phyloP scores from a whole-genome alignment of 495 filamentous ascomycete species.

The Hypomontagnella monticulosa region DNA sequence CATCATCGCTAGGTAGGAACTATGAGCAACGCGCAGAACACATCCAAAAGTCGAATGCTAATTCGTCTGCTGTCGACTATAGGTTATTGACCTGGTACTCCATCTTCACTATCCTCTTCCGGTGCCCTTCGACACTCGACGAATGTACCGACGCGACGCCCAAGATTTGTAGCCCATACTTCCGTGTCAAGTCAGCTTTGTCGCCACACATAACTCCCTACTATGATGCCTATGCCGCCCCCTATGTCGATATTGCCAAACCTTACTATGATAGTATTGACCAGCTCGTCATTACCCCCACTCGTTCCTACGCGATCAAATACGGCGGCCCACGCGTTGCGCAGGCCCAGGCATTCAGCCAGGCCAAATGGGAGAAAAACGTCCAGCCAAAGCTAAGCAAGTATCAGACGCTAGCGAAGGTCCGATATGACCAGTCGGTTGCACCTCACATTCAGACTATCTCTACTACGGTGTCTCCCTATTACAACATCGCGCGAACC shows the following conservation, averaged over 20 bases:
- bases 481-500: conserved; percentile 70
- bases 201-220: conserved; percentile 85
- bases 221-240: conserved; percentile 83
- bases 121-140: conserved; percentile 77
- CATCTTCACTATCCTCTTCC: conserved; percentile 79
- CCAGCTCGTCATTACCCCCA: conserved; percentile 71
- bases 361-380: conserved; percentile 79
- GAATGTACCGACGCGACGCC: conserved; percentile 76
- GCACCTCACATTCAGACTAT: conserved; percentile 77
- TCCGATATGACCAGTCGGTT: conserved; percentile 73
- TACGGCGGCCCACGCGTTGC: conserved; percentile 83
- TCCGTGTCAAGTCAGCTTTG: conserved; percentile 72
- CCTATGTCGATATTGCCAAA: conserved; percentile 77
- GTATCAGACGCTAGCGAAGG: conserved; percentile 64
- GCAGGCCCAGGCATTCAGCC: conserved; percentile 68
- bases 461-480: conserved; percentile 68
- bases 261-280: conserved; percentile 79
- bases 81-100: conserved; percentile 89
- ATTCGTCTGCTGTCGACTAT: conserved; percentile 8
- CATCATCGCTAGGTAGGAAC: conserved; percentile 67
- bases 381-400: conserved; percentile 77
- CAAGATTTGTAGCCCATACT: conserved; percentile 83
- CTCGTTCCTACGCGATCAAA: conserved; percentile 68
- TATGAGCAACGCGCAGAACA: background rate
- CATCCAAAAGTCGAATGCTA: conserved; percentile 4